Evolutionary conservation across 805 yeast genomes (phyloP).

Genomic region (Cyberlindnera veronae): DNA sequence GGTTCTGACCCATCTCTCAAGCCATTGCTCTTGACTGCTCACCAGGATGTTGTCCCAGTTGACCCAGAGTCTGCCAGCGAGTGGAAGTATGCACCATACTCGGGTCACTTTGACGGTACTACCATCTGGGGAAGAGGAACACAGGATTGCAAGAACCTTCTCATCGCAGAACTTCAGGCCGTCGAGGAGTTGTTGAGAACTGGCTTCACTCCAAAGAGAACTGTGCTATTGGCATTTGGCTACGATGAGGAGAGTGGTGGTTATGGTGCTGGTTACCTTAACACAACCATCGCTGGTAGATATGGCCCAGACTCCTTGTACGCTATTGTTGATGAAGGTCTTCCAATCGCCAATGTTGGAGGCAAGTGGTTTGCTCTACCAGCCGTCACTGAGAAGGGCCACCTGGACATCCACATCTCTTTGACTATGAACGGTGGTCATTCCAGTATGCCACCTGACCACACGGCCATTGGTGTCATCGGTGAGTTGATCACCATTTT

Average conservation of each 20-base stretch:
- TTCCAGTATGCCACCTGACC: constrained; percentile 67
- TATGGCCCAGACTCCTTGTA: constrained; percentile 59
- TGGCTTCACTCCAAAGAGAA: constrained; percentile 51
- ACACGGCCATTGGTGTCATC: constrained; percentile 68
- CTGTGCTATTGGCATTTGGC: constrained; percentile 62
- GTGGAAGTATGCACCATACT: constrained; percentile 68
- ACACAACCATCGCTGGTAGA: constrained; percentile 41
- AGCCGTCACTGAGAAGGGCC: constrained; percentile 47
- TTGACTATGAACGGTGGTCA: constrained; percentile 73
- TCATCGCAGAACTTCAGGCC: constrained; percentile 61
- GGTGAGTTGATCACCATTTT: constrained; percentile 49
- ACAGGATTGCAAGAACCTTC: constrained; percentile 64
- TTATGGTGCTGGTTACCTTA: constrained; percentile 55
- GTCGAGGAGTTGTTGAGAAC: constrained; percentile 45
- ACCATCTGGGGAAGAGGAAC: constrained; percentile 73
- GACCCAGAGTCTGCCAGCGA: constrained; percentile 49
- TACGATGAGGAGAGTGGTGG: constrained; percentile 77
- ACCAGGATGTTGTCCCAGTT: constrained; percentile 80
- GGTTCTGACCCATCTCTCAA: constrained; percentile 51
- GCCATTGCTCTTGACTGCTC: constrained; percentile 71
- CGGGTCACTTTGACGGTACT: constrained; percentile 61
- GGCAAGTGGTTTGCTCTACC: constrained; percentile 41
- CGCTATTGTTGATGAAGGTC: constrained; percentile 63
- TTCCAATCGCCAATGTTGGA: constrained; percentile 33
- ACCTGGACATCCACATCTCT: constrained; percentile 34